These are phyloP conservation scores for Hymenoscyphus scutula DNA, from an alignment of 2,329 filamentous ascomycete species.

Conservation along the genomic window DNA sequence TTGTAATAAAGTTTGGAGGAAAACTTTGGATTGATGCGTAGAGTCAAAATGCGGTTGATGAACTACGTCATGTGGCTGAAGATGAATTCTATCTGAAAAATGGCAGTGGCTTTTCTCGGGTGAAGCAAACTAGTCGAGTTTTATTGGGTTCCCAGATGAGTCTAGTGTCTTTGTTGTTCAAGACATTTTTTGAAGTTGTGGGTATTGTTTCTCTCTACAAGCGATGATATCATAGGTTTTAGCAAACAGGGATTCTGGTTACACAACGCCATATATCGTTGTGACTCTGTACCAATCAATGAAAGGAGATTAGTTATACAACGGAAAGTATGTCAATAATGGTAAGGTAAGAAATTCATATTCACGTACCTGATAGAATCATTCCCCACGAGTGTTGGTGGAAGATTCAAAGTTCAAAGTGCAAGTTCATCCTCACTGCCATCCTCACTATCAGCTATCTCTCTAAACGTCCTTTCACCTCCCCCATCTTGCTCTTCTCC, in stretches of 20 bases:
- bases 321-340: too few species aligned
- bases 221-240: slow-evolving; percentile 3
- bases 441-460: slow-evolving; percentile 23
- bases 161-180: background rate
- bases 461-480: background rate
- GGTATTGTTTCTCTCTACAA: background rate
- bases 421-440: slow-evolving; percentile 26
- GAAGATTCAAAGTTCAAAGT: slow-evolving; percentile 6
- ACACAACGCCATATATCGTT: background rate
- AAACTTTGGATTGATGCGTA: background rate
- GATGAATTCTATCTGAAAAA: background rate
- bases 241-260: background rate
- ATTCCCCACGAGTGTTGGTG: background rate
- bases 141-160: background rate
- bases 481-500: background rate
- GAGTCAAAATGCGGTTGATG: background rate
- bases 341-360: too few species aligned
- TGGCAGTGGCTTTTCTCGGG: background rate
- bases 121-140: background rate
- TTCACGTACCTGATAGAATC: background rate
- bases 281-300: too few species aligned
- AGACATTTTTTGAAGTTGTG: background rate
- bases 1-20: background rate
- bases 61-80: slow-evolving; percentile 1
- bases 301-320: too few species aligned